Evolutionary conservation across 345 rosid genomes (phyloP), one percentile per base, ranked within the genome.

Genomic region (Heritiera fomes): DNA sequence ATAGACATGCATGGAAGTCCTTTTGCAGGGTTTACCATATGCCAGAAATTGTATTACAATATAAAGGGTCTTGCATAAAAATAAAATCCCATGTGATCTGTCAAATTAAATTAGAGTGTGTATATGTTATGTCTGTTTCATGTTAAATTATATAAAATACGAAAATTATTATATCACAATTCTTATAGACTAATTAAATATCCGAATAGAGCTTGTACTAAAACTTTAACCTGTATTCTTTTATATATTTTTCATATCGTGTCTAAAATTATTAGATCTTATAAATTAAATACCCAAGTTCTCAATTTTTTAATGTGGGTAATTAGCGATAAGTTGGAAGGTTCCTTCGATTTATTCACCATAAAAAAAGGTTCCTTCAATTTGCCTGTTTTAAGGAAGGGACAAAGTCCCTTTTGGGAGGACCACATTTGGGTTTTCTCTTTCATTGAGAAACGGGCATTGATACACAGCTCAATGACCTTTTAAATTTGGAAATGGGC

Each of bases 401-500:
- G 38, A 10, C 28, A 18, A 55, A 17, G 38, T 9, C 52, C 14
- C 30, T 45, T 68, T 45, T n/a, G 49, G 3, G 12, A 68, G 73
- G 56, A 69, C 56, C 73, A 69, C 56, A 20, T 20, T 49, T 43
- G 15, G 38, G 13, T 28, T 4, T 63, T 12, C 3, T 6, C 20
- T 46, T 66, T 66, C 50, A 41, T 40, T 18, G 49, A 66, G 50
- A 40, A 66, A 34, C 12, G 6, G 13, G 18, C 71, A 43, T 20
- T 45, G 73, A 45, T 69, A 23, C 73, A 69, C 6, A 3, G 71
- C 38, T 69, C 50, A 12, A 47, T 69, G 73, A 69, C 40, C 56
- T 47, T 70, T 70, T 70, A n/a, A 11, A 70, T 58, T 70, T 23
- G 8, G 74, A 47, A 70, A 47, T 23, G 41, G 74, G n/a, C n/a